Evolutionary conservation across 73 alveolate species (phyloP), one percentile per base, ranked within the genome.

Genomic region (Paramecium caudatum): DNA sequence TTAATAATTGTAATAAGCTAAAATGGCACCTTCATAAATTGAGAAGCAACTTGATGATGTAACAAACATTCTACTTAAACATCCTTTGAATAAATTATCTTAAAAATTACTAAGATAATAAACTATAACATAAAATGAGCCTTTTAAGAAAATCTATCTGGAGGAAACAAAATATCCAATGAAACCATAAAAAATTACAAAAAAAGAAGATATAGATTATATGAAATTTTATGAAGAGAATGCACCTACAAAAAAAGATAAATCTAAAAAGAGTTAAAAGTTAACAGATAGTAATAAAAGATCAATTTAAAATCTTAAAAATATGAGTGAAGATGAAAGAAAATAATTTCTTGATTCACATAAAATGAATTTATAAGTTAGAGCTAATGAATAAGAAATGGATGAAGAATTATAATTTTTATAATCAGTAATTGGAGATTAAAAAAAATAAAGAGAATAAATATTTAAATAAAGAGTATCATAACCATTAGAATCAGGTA

Each of bases 361-460:
- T 65, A 65, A 65, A 36, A 65, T 65, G 61, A 65, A 65, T 36
- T 43, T 65, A 1, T 12, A 65, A n/a, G 83, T 32, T 12, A 32
- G 83, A 65, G 50, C 83, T 65, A 65, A 33, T 65, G 32, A 36
- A n/a, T 12, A 65, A 36, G 83, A 65, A 65, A 65, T 65, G 83
- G 83, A 65, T 65, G 61, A 65, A 65, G 83, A 65, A 32, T 10
- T 65, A 19, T 5, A 32, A 0, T 65, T 65, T 65, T 23, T 33
- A 32, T 65, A 36, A 36, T 33, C 83, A 25, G 50, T 65, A 13
- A 33, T 33, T 6, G 47, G 34, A 25, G 47, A 65, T 33, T 15
- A 65, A 65, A 33, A 65, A 36, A 33, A 65, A 32, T 12, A 65
- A 33, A 65, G 83, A 36, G 83, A 65, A 27, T 27, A 55, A 7